Evolutionary conservation across 202 grass and related monocot species (phyloP).

Genomic region (Brachypodium distachyon): DNA sequence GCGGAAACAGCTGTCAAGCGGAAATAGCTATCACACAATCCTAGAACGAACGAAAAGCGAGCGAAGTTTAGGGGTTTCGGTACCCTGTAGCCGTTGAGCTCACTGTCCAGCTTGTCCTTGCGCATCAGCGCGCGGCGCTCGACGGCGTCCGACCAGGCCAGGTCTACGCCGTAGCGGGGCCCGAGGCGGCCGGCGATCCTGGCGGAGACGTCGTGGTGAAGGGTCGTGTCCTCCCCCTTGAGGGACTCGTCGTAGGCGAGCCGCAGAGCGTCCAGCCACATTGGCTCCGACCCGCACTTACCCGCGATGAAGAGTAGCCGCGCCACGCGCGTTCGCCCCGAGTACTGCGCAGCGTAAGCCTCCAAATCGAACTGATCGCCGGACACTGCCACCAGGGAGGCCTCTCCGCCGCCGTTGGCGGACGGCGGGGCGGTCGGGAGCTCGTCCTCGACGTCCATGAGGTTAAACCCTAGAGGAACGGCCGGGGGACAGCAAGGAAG

Average conservation of each 20-base stretch:
- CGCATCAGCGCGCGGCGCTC: conserved; percentile 46
- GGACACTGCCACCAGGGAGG: conserved; percentile 31
- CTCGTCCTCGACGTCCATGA: conserved; percentile 85
- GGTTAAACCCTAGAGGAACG: conserved; percentile 47
- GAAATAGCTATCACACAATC: conserved; percentile 24
- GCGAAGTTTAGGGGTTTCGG: background rate
- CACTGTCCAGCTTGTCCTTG: conserved; percentile 94
- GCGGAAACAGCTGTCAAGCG: background rate
- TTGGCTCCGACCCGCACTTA: conserved; percentile 48
- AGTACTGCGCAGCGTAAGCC: conserved; percentile 81
- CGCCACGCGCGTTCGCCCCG: conserved; percentile 58
- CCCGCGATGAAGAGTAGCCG: conserved; percentile 78
- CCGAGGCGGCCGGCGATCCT: conserved; percentile 64
- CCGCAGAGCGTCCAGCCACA: conserved; percentile 75
- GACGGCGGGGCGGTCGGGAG: conserved; percentile 20
- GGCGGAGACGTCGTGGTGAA: conserved; percentile 44
- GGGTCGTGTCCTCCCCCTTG: conserved; percentile 56
- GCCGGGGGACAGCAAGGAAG: background rate
- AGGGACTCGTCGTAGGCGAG: conserved; percentile 83
- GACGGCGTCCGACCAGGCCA: conserved; percentile 53
- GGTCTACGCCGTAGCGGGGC: conserved; percentile 43
- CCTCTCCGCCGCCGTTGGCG: conserved; percentile 31
- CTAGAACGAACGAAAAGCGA: background rate
- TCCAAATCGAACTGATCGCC: conserved; percentile 86
- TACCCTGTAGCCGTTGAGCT: conserved; percentile 90